Conservation (phyloP, 768 basidiomycete genomes). For the Panaeolus cyanescens region DNA sequence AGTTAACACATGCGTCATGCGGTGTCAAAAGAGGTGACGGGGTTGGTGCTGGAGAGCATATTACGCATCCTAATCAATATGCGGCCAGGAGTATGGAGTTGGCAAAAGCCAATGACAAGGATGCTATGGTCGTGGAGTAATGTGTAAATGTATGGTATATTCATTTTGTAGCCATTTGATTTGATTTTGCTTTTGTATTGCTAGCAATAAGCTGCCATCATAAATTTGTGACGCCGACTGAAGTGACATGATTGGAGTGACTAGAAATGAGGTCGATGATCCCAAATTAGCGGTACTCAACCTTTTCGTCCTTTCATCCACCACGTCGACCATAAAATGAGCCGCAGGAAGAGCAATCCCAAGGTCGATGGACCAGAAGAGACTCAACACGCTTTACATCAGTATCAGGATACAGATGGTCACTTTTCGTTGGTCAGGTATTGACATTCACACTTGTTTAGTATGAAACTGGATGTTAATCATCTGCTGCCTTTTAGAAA, state of each 20-base stretch:
- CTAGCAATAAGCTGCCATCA: slow-evolving; percentile 7
- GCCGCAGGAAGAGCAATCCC: slow-evolving; percentile 16
- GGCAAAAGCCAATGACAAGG: slow-evolving; percentile 32
- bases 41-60: slow-evolving; percentile 79
- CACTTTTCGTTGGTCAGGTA: slow-evolving; percentile 98
- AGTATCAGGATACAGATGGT: slow-evolving; percentile 87
- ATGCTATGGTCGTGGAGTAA: slow-evolving; percentile 9
- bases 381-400: slow-evolving; percentile 56
- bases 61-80: slow-evolving; percentile 94
- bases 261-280: slow-evolving; percentile 2
- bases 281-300: background rate
- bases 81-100: slow-evolving; percentile 74
- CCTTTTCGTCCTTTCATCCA: background rate
- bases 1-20: slow-evolving; percentile 76
- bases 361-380: slow-evolving; percentile 25
- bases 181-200: background rate
- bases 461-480: slow-evolving; percentile 14
- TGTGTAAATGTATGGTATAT: slow-evolving; percentile 4
- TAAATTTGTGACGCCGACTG: slow-evolving; percentile 3
- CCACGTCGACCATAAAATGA: background rate
- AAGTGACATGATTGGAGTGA: slow-evolving; percentile 8
- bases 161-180: slow-evolving; percentile 1
- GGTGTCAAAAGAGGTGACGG: slow-evolving; percentile 91
- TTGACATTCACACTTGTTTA: slow-evolving; percentile 17
- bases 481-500: slow-evolving; percentile 57